These are phyloP conservation scores for Candida suzukii DNA, from an alignment of 805 yeast species.

Conservation along the genomic window DNA sequence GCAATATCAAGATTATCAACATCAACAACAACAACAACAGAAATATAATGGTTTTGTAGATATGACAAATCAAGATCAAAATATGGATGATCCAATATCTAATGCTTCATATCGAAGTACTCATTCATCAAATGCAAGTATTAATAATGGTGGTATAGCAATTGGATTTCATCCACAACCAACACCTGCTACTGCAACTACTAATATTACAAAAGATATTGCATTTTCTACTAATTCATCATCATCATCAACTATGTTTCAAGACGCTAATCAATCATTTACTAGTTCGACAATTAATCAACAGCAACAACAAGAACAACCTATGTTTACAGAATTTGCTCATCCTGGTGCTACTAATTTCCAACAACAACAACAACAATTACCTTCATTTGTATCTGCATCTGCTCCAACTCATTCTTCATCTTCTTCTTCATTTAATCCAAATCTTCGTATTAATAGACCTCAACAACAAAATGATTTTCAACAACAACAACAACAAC, in stretches of 20 bases:
- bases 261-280: slow-evolving; percentile 24
- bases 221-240: slow-evolving; percentile 32
- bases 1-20: too few species aligned
- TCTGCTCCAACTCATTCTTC: slow-evolving; percentile 20
- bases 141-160: neutral
- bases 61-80: slow-evolving; percentile 8
- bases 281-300: neutral
- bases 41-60: slow-evolving; percentile 10
- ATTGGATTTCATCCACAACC: slow-evolving; percentile 28
- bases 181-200: slow-evolving; percentile 45
- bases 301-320: slow-evolving; percentile 2
- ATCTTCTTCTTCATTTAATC: slow-evolving; percentile 11
- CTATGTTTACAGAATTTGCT: slow-evolving; percentile 9
- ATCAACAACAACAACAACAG: slow-evolving; percentile 3
- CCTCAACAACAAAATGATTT: slow-evolving; percentile 5
- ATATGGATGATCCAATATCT: slow-evolving; percentile 2
- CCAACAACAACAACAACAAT: slow-evolving; percentile 2
- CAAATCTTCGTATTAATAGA: slow-evolving; percentile 3
- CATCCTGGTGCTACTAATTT: slow-evolving; percentile 9
- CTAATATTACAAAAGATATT: slow-evolving; percentile 43
- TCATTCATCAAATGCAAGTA: slow-evolving; percentile 1
- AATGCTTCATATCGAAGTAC: slow-evolving; percentile 5
- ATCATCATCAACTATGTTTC: slow-evolving; percentile 23
- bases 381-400: slow-evolving; percentile 18
- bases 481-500: slow-evolving; percentile 11